Evolutionary conservation across 2,329 filamentous ascomycete genomes (phyloP), one percentile per base, ranked within the genome.

Genomic region (Sarocladium strictum): DNA sequence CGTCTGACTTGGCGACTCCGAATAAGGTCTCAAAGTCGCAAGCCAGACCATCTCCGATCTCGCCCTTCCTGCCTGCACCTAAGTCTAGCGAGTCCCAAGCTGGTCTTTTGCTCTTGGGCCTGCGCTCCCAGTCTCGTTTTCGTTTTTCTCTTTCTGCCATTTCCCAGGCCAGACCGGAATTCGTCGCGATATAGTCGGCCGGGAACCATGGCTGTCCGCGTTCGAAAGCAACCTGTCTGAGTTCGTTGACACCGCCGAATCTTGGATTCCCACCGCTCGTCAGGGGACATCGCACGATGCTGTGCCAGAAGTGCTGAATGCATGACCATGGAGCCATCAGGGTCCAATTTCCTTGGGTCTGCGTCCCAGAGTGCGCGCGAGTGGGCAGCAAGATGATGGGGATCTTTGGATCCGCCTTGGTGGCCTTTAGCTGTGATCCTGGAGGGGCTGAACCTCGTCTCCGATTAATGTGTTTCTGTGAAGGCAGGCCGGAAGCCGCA

Each of bases 251-350:
- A 0, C 94, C 93, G 1, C 89, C 93, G 61, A 96, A 90, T 23
- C 86, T 79, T 1, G 90, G 87, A 57, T 90, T 95, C 0, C 87
- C 86, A 7, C 91, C 91, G 1, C 85, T 87, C 0, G 85, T 87
- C 1, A 95, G 76, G 0, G 90, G 89, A 57, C 86, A 90, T 64
- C 90, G 90, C 71, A 96, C 86, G 14, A 97, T 72, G 47, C 83
- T 85, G 62, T 93, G 87, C 94, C 94, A 99, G 29, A 97, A 76
- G 0, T 90, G 83, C 33, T 84, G 76, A 33, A 97, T 87, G 62
- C 89, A 96, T 65, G 89, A 91, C 90, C 93, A 97, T 0, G 94
- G 94, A 2, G 94, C 78, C 23, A 97, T 76, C 1, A 97, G 67
- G 0, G 86, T 94, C 90, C 91, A 97, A 0, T 78, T 85, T 0